phyloP scores from a whole-genome alignment of 441 rosid species.

The Erodium chrysanthum region DNA sequence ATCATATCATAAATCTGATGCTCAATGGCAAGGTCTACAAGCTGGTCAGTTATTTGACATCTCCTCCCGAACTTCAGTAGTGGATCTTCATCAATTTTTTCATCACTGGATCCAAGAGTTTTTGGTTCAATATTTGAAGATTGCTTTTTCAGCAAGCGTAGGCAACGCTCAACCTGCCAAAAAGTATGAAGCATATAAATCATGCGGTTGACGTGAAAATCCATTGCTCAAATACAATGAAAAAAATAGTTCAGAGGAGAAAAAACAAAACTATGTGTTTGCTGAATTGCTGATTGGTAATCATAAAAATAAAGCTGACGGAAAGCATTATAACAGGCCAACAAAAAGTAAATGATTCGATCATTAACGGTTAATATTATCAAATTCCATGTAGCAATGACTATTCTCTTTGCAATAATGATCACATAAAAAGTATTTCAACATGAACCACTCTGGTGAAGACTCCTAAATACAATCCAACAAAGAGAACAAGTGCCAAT shows the following conservation, averaged over 20 bases:
- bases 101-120: conserved; percentile 24
- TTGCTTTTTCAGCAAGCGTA: conserved; percentile 50
- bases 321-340: neutral
- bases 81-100: conserved; percentile 33
- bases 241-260: neutral
- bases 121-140: conserved; percentile 36
- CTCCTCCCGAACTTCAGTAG: conserved; percentile 58
- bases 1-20: conserved; percentile 84
- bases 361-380: neutral
- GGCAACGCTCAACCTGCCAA: conserved; percentile 63
- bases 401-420: neutral
- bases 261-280: neutral
- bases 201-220: conserved; percentile 6
- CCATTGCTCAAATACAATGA: conserved; percentile 8
- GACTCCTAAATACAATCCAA: neutral
- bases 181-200: conserved; percentile 18
- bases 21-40: conserved; percentile 75
- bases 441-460: neutral
- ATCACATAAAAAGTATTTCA: neutral
- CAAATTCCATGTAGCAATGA: neutral
- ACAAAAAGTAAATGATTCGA: neutral
- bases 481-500: neutral
- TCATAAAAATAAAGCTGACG: neutral
- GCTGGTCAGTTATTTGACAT: conserved; percentile 50
- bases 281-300: neutral